Evolutionary conservation across 2,329 filamentous ascomycete genomes (phyloP), one percentile per base, ranked within the genome.

Genomic region (Pseudogymnoascus sp.): DNA sequence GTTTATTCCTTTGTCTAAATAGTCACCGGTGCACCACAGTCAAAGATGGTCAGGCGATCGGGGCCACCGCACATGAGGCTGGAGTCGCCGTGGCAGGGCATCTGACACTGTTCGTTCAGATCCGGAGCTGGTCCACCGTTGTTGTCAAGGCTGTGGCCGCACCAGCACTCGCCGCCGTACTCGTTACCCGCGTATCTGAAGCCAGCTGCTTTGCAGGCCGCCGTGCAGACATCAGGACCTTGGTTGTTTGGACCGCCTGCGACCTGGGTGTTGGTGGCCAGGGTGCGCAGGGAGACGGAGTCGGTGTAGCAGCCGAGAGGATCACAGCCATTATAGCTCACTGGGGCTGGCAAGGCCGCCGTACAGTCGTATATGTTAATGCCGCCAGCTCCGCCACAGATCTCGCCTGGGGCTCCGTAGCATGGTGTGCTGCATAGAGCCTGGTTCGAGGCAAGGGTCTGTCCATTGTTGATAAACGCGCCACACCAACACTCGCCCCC

Each of bases 171-270:
- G 5, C 76, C 70, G 54, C 74, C 74, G 67, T 81, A 81, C 68
- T 82, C 79, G 21, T 79, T 71, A 39, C 79, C 80, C 62, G 74
- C 73, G 76, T 80, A 72, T 4, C 67, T 67, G 64, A 77, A 78
- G 4, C 64, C 67, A 8, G 64, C 68, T 36, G 54, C 54, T 60
- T 60, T 60, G 34, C 54, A 60, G 26, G 54, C 54, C 26, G 54
- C 34, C n/a, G 54, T 60, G 29, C 54, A 60, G 26, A 60, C 29
- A 37, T 36, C 54, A n/a, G 34, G 29, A 14, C n/a, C 18, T 18
- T 34, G 26, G 16, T 31, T 37, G 26, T 23, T 23, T 14, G 54
- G 26, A 12, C 54, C 54, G 3, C 54, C 54, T 60, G 4, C 29
- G 54, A 60, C 54, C n/a, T 31, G 29, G 29, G 39, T n/a, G 12